Evolutionary conservation across 2,329 filamentous ascomycete genomes (phyloP).

Genomic region (Pseudogymnoascus sp.): DNA sequence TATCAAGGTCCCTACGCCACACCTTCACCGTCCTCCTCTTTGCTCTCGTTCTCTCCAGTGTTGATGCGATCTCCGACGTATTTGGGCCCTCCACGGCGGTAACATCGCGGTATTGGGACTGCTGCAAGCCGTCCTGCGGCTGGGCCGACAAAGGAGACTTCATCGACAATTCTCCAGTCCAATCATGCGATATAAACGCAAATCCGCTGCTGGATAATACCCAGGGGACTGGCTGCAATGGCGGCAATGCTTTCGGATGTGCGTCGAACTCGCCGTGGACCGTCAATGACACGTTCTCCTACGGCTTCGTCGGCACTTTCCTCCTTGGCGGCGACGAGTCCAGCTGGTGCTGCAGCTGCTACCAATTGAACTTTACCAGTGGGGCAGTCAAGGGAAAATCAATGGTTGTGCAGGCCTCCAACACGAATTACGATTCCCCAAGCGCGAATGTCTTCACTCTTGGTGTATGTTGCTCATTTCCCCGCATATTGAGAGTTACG

Average conservation of each 20-base stretch:
- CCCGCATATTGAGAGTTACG: neutral
- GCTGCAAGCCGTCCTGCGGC: conserved; percentile 62
- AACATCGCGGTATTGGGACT: conserved; percentile 50
- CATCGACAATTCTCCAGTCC: conserved; percentile 36
- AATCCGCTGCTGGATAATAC: conserved; percentile 43
- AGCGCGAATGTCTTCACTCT: conserved; percentile 47
- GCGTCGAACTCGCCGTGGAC: conserved; percentile 44
- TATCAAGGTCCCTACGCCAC: neutral
- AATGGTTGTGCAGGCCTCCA: conserved; percentile 53
- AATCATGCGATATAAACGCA: conserved; percentile 48
- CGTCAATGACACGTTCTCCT: conserved; percentile 41
- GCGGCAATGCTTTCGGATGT: conserved; percentile 47
- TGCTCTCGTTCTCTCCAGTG: neutral
- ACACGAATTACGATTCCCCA: conserved; percentile 47
- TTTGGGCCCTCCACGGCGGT: neutral
- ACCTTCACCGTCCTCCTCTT: neutral
- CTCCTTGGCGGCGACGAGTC: conserved; percentile 37
- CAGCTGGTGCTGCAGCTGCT: conserved; percentile 47
- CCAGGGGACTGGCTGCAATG: conserved; percentile 45
- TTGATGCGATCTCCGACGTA: neutral
- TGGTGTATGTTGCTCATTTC: conserved; percentile 26
- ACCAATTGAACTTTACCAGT: conserved; percentile 52
- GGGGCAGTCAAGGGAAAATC: conserved; percentile 46
- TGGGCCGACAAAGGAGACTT: conserved; percentile 51
- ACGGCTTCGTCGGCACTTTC: conserved; percentile 46